A percentile compares a stretch with the other conserved stretches of the same genome.
These are phyloP conservation scores for Malassezia arunalokei DNA, from an alignment of 1,284 basidiomycete species.

Conservation along the genomic window DNA sequence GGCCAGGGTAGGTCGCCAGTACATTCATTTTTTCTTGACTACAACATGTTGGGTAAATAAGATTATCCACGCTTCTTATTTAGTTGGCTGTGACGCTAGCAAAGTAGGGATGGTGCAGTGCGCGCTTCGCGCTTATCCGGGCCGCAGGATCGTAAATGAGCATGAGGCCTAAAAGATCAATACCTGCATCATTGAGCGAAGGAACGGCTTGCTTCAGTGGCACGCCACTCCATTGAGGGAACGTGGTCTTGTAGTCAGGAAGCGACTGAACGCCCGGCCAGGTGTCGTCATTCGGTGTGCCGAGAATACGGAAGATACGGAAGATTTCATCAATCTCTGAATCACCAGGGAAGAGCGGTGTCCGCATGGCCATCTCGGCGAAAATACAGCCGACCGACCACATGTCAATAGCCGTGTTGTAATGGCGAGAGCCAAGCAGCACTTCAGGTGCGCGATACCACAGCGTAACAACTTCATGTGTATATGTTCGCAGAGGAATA, in stretches of 20 bases:
- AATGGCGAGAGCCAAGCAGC: conserved; percentile 83
- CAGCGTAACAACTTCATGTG: conserved; percentile 89
- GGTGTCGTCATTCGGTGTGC: conserved; percentile 79
- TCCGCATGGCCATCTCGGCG: conserved; percentile 82
- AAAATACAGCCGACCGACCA: conserved; percentile 90
- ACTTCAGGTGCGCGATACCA: conserved; percentile 99
- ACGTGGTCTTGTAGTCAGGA: conserved; percentile 91
- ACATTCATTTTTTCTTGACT: not conserved
- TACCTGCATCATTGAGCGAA: conserved; percentile 26
- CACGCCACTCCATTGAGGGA: conserved; percentile 77
- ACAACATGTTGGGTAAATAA: not conserved
- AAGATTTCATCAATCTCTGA: conserved; percentile 99
- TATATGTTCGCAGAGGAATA: conserved; percentile 92
- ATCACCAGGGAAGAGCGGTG: conserved; percentile 91
- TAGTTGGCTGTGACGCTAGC: conserved; percentile 7
- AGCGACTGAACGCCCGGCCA: conserved; percentile 84
- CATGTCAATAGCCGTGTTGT: conserved; percentile 90
- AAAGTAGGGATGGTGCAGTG: conserved; percentile 26
- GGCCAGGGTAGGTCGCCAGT: not conserved
- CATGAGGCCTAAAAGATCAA: conserved; percentile 54
- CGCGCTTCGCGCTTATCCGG: conserved; percentile 54
- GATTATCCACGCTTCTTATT: no score
- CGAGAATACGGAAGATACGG: conserved; percentile 70
- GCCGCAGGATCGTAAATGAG: conserved; percentile 85
- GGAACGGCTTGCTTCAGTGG: conserved; percentile 52